These are phyloP conservation scores for Auricularia sp. DNA, from an alignment of 768 basidiomycete species.

Conservation along the genomic window DNA sequence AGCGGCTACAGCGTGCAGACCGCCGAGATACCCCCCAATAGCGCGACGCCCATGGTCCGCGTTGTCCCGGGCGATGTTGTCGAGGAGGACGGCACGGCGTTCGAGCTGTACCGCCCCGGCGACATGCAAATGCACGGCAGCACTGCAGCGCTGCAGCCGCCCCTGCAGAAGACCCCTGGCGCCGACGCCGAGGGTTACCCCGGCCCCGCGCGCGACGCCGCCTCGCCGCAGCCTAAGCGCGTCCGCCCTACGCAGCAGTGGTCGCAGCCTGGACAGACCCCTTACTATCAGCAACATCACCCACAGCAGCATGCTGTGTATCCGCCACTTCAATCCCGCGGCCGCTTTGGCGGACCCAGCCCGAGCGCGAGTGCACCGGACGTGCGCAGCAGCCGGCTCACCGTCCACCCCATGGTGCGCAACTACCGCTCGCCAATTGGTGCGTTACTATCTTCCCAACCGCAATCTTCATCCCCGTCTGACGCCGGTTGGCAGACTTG, in stretches of 20 bases:
- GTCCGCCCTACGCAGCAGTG: neutral
- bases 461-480: neutral
- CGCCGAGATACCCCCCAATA: neutral
- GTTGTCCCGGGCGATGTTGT: neutral
- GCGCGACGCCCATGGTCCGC: neutral
- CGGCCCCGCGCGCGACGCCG: neutral
- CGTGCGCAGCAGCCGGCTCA: neutral
- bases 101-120: neutral
- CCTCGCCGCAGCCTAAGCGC: neutral
- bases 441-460: neutral
- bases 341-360: neutral
- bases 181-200: neutral
- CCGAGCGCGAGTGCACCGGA: neutral
- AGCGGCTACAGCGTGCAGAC: neutral
- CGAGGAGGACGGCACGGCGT: conserved; percentile 1
- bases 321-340: neutral
- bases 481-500: neutral
- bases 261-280: neutral
- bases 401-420: conserved; percentile 1
- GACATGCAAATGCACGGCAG: neutral
- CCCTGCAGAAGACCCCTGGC: neutral
- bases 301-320: neutral
- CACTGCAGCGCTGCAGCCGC: neutral
- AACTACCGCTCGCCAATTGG: neutral
- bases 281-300: neutral